phyloP scores from a whole-genome alignment of 2,329 filamentous ascomycete genomes.

The Paracoccidioides lutzii region DNA sequence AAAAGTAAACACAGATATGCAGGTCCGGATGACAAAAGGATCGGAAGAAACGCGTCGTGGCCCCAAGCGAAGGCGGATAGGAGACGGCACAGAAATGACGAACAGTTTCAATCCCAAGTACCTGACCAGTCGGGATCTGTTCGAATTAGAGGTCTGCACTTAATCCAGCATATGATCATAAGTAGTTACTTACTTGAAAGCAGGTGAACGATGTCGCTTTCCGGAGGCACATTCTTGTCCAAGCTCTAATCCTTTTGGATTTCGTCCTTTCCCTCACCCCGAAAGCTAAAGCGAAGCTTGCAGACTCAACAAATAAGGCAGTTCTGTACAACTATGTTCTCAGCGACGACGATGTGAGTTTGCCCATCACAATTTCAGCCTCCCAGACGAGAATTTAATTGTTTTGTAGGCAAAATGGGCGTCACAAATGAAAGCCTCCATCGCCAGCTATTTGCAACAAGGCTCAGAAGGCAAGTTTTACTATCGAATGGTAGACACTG shows the following conservation, averaged over 20 bases:
- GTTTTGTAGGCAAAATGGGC: conserved; percentile 64
- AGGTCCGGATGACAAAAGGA: conserved; percentile 48
- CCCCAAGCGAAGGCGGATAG: conserved; percentile 56
- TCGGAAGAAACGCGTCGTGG: conserved; percentile 52
- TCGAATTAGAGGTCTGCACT: conserved; percentile 68
- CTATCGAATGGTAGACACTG: conserved; percentile 90
- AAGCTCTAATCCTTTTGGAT: conserved; percentile 86
- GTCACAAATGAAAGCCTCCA: conserved; percentile 58
- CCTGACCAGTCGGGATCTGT: conserved; percentile 90
- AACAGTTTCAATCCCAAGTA: conserved; percentile 94
- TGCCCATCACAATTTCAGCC: neutral
- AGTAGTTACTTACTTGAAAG: conserved; percentile 6
- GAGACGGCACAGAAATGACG: conserved; percentile 48
- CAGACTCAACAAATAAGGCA: conserved; percentile 66
- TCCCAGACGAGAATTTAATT: neutral
- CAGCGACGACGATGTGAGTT: conserved; percentile 64
- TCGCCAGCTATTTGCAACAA: conserved; percentile 70
- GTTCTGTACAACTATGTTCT: conserved; percentile 73
- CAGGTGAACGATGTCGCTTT: conserved; percentile 90
- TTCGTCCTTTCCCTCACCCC: conserved; percentile 85
- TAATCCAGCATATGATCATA: conserved; percentile 13
- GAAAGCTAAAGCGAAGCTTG: conserved; percentile 65
- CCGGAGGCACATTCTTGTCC: conserved; percentile 83
- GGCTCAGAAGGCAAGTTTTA: conserved; percentile 83
- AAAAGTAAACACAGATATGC: conserved; percentile 51